These are phyloP conservation scores for Exophiala aquamarina DNA, from an alignment of 2,329 filamentous ascomycete species.

Conservation along the genomic window DNA sequence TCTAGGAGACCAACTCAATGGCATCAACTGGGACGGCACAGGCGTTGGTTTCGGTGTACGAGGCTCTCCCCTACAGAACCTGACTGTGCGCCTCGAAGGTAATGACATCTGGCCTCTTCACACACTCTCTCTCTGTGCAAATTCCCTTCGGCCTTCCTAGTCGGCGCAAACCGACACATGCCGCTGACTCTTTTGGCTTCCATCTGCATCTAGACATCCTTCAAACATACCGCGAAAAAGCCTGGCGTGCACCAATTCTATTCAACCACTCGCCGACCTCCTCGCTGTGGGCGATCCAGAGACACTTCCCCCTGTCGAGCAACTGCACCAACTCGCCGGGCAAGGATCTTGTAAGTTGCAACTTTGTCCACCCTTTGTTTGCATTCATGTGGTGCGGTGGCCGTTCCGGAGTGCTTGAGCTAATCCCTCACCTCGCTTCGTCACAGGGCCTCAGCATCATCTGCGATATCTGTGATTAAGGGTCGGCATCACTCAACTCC, in stretches of 20 bases:
- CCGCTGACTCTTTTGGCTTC: no score
- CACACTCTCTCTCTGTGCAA: not conserved
- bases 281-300: conserved; percentile 13
- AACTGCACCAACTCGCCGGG: conserved; percentile 14
- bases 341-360: conserved; percentile 9
- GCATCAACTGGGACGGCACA: conserved; percentile 13
- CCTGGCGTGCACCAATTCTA: conserved; percentile 4
- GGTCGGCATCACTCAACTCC: no score
- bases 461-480: no score
- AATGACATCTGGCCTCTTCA: not conserved
- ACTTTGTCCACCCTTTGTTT: no score
- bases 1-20: conserved; percentile 4
- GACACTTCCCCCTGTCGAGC: conserved; percentile 10
- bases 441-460: no score
- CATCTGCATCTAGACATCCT: conserved; percentile 5
- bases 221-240: conserved; percentile 11
- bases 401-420: no score
- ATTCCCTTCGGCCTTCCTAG: not conserved
- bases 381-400: no score
- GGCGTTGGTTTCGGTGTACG: conserved; percentile 16
- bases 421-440: no score
- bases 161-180: no score
- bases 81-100: conserved; percentile 13
- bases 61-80: conserved; percentile 8
- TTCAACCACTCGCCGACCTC: conserved; percentile 9